These are phyloP conservation scores for Thalia dealbata DNA, from an alignment of 176 grass and related monocot genomes.

Conservation along the genomic window DNA sequence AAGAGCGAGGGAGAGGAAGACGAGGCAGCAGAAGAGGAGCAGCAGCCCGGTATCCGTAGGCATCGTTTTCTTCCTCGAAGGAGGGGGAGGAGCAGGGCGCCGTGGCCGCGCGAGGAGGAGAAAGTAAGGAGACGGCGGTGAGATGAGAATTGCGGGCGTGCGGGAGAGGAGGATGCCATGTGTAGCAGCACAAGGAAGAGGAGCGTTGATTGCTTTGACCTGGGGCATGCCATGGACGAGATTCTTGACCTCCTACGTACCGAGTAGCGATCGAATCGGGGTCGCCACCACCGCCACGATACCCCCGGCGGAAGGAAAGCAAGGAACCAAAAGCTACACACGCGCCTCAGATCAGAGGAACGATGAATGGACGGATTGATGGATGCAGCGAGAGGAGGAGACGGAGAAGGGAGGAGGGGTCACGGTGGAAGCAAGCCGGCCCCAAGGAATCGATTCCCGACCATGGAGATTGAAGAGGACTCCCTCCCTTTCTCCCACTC, in stretches of 20 bases:
- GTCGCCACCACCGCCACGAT: not conserved
- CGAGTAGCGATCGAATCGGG: not conserved
- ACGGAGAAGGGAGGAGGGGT: too few relatives aligned
- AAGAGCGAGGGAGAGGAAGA: too few relatives aligned
- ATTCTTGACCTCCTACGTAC: not conserved
- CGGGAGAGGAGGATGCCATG: not conserved
- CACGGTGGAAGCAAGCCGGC: too few relatives aligned
- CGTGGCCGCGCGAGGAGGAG: too few relatives aligned
- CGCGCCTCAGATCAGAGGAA: not conserved
- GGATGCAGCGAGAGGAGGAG: too few relatives aligned
- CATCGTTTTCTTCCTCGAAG: not conserved
- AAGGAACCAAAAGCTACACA: too few relatives aligned
- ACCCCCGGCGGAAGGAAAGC: not conserved
- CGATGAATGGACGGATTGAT: not conserved
- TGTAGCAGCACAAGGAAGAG: not conserved
- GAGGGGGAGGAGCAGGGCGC: too few relatives aligned
- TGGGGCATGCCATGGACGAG: constrained; percentile 15
- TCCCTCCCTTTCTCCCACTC: too few relatives aligned
- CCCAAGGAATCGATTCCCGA: too few relatives aligned
- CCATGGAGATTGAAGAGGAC: too few relatives aligned
- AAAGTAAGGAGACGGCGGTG: not conserved
- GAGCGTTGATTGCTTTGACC: not conserved
- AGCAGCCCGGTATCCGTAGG: not conserved
- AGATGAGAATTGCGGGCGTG: not conserved
- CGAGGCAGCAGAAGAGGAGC: too few relatives aligned